Base-by-base conservation (phyloP, 371 early-diverging fungal species). In the Lichtheimia hyalospora region DNA sequence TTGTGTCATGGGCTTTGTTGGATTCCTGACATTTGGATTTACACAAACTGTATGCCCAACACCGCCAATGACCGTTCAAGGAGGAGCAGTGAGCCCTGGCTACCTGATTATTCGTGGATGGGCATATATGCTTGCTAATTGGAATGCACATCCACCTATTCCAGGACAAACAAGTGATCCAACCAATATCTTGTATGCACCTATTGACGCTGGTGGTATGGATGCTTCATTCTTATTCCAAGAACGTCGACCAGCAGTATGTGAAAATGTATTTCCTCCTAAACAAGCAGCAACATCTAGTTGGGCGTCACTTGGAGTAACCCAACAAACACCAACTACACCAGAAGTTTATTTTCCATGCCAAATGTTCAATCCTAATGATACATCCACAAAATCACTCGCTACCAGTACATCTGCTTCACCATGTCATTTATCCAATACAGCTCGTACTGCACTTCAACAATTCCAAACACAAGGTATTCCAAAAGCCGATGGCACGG, bases 311-410 rank as follows among this genome's bases (percentile, higher is more conserved):
- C 52, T 7, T 71, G 82, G 51, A 54, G 64, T 54, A n/a, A 23
- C 15, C 34, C 54, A 23, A 8, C 43, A 20, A 13, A 52, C 64
- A 34, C 81, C 77, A 54, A 34, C 34, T 34, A 34, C 34, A 34
- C 34, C 34, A 34, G 61, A 69, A 42, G 77, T 81, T 13, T 89
- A 88, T 52, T 92, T 91, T 67, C 92, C 92, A 7, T 92, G 92
- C 60, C 79, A 79, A 21, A 66, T 84, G 49, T 73, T 77, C 18
- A 74, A 75, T 62, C 74, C 83, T 23, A 80, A 80, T 62, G 62
- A 66, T 34, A 72, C 84, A 6, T 68, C 66, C 8, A 16, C 63
- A 13, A 74, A 80, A 24, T 73, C 77, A 60, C 78, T 79, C 20
- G 54, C 77, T 13, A 80, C 79, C 57, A 70, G 40, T 18, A 13